Evolutionary conservation across 2,329 filamentous ascomycete species (phyloP), one percentile per base, ranked within the genome.

Genomic region (Pseudofabraea citricarpa): DNA sequence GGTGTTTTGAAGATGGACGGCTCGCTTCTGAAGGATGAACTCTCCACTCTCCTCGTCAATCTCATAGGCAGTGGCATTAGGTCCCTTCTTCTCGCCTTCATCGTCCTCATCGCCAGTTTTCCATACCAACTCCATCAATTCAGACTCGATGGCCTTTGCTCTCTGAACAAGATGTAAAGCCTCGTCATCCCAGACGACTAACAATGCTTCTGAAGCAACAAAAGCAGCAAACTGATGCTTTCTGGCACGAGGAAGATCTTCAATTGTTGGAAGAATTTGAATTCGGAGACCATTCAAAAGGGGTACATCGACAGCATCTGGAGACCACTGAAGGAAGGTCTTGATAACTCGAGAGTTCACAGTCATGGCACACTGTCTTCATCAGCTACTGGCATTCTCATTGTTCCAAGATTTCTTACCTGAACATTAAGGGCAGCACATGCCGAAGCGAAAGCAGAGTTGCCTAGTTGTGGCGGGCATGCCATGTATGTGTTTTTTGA

Each of bases 111-210:
- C 73, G 3, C 73, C 74, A 2, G 72, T 70, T 60, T 79, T 79
- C 85, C 85, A 89, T 2, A 90, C 83, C 2, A 90, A 70, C 55
- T 86, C 78, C 81, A 90, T 87, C 33, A 91, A 70, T 60, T 89
- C 83, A 3, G 77, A 76, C 63, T 91, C 85, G 47, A 91, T 89
- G 24, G 74, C 73, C 57, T 82, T 81, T 35, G 85, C 87, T 43
- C 86, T 73, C 43, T 77, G 67, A 5, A 90, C 71, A 7, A 91
- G 68, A 56, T 88, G 80, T 44, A 83, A 70, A 1, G 86, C 78
- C 44, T 90, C 85, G 52, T 91, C 87, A 52, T 91, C 87, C 87
- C 87, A 93, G 1, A 91, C 85, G 2, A 91, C 70, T 1, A 93
- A 68, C 5, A 90, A 69, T 4, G 79, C 78, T 49, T 87, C 81